A percentile compares a stretch with the other conserved stretches of the same genome.
These are phyloP conservation scores for Aristolochia contorta DNA, from an alignment of 164 flowering plant genomes.

Conservation along the genomic window DNA sequence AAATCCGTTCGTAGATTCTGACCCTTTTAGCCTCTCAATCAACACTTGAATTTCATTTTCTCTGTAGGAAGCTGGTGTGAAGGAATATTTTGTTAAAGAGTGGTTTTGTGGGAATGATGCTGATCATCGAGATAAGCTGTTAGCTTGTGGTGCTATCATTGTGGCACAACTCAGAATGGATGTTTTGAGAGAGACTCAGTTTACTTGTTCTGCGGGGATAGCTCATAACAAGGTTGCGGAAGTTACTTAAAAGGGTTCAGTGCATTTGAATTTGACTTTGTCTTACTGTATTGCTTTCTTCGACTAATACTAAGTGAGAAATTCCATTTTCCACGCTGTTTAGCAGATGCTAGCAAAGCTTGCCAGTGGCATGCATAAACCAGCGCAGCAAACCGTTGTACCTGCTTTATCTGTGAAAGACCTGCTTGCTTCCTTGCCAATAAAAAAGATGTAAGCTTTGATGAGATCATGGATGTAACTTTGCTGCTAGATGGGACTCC, in stretches of 20 bases:
- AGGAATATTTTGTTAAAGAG: conserved; percentile 36
- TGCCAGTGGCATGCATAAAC: conserved; percentile 92
- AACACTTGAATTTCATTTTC: no score
- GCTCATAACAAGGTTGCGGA: conserved; percentile 83
- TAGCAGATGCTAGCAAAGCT: conserved; percentile 92
- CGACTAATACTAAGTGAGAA: no score
- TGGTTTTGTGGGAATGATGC: conserved; percentile 67
- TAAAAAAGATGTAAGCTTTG: conserved; percentile 69
- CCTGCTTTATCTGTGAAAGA: conserved; percentile 61
- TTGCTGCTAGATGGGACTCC: no score
- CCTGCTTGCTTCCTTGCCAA: conserved; percentile 61
- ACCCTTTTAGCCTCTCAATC: no score
- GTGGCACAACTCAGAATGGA: conserved; percentile 82
- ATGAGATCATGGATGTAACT: no score
- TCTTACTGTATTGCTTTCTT: neutral
- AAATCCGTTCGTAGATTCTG: no score
- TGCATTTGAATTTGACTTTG: neutral
- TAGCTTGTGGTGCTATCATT: conserved; percentile 88
- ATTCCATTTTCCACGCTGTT: conserved; percentile 2
- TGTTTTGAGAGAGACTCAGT: conserved; percentile 68
- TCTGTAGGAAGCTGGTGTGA: conserved; percentile 41
- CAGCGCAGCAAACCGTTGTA: conserved; percentile 94
- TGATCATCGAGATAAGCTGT: conserved; percentile 64
- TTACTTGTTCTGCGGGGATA: conserved; percentile 97
- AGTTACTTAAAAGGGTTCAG: neutral